A percentile compares a stretch with the other conserved stretches of the same genome.
Conservation (phyloP, 1,284 basidiomycete species). For the Boletus smithii region DNA sequence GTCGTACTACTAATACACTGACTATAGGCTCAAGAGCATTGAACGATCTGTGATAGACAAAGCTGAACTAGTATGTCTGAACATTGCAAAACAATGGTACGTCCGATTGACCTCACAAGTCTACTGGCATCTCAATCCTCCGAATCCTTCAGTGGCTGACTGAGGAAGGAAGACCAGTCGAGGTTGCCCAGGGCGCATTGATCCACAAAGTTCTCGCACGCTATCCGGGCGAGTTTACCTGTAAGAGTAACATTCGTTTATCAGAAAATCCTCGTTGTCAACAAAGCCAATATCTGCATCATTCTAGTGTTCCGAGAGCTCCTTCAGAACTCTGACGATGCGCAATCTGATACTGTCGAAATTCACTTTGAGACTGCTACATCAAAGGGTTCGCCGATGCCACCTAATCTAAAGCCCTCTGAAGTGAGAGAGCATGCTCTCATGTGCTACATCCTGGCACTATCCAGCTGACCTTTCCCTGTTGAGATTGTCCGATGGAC, state of each 20-base stretch:
- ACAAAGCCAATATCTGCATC: neutral
- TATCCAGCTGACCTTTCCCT: neutral
- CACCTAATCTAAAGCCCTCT: neutral
- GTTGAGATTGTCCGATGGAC: constrained; percentile 66
- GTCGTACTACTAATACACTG: too few relatives aligned
- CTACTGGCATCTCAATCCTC: neutral
- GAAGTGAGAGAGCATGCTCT: neutral
- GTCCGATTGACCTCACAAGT: neutral
- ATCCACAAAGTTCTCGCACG: constrained; percentile 91
- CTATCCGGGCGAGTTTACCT: constrained; percentile 91
- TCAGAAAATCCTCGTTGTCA: neutral
- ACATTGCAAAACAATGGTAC: neutral
- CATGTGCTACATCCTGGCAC: neutral
- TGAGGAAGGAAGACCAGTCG: neutral
- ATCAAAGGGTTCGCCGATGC: too few relatives aligned
- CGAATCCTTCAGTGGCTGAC: neutral
- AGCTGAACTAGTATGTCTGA: neutral
- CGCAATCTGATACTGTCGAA: constrained; percentile 73
- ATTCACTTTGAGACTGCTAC: constrained; percentile 60
- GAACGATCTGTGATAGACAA: neutral
- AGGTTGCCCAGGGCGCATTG: constrained; percentile 90
- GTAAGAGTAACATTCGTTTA: neutral
- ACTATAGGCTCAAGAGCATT: too few relatives aligned
- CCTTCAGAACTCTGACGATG: constrained; percentile 93
- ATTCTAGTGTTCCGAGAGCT: constrained; percentile 82